These are phyloP conservation scores for Naegleria fowleri DNA, from an alignment of 208 protist genomes.

Conservation along the genomic window DNA sequence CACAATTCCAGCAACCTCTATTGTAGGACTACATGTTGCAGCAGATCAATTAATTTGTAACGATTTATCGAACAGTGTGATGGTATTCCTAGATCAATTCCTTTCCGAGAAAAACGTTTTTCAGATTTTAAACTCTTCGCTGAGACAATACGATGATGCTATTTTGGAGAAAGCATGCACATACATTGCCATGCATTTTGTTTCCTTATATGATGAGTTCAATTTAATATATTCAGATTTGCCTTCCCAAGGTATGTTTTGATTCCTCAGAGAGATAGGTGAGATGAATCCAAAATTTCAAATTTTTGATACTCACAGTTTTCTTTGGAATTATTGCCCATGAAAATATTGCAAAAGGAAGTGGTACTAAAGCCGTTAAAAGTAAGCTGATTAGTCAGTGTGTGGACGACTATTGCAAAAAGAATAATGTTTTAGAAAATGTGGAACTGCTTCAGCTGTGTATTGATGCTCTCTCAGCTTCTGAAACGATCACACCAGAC, in stretches of 20 bases:
- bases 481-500: not conserved
- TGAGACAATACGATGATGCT: not conserved
- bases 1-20: not conserved
- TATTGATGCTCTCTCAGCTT: not conserved
- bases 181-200: not conserved
- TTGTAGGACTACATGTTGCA: not conserved
- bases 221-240: not conserved
- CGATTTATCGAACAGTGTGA: not conserved
- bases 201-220: not conserved
- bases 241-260: not conserved
- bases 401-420: not conserved
- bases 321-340: constrained; percentile 11
- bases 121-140: not conserved
- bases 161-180: not conserved
- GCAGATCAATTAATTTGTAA: not conserved
- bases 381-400: not conserved
- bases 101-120: not conserved
- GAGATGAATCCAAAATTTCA: not conserved
- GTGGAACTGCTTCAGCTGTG: not conserved
- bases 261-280: not conserved
- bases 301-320: not conserved
- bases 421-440: not conserved
- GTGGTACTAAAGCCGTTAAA: not conserved
- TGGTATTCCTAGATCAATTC: not conserved
- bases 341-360: not conserved